Evolutionary conservation across 441 rosid species (phyloP).

Genomic region (Erodium moschatum): DNA sequence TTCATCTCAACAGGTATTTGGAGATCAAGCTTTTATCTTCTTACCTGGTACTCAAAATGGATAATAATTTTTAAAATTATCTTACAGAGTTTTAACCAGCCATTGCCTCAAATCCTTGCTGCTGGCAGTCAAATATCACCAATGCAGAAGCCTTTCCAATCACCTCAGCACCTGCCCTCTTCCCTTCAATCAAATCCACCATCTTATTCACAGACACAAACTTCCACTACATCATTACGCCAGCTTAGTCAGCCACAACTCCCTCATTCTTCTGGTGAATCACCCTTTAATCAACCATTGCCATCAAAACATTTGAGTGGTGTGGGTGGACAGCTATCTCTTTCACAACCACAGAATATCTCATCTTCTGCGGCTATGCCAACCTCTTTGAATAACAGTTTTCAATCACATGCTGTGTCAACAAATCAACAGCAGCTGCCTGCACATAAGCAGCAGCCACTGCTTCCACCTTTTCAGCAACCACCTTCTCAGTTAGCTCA

Average conservation of each 20-base stretch:
- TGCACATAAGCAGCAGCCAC: slow-evolving; percentile 51
- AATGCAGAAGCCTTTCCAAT: slow-evolving; percentile 48
- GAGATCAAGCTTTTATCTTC: slow-evolving; percentile 12
- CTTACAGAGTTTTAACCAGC: slow-evolving; percentile 40
- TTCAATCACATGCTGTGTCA: slow-evolving; percentile 35
- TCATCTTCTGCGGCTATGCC: slow-evolving; percentile 39
- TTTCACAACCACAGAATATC: slow-evolving; percentile 46
- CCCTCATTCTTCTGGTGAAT: slow-evolving; percentile 33
- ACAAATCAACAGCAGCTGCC: slow-evolving; percentile 44
- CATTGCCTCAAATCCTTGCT: slow-evolving; percentile 41
- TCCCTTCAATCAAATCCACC: slow-evolving; percentile 39
- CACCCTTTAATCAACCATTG: slow-evolving; percentile 38
- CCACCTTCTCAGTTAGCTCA: slow-evolving; percentile 91
- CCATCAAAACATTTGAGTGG: slow-evolving; percentile 45
- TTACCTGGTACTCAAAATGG: slow-evolving; percentile 16
- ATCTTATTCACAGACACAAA: slow-evolving; percentile 37
- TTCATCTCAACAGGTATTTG: slow-evolving; percentile 42
- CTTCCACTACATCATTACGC: slow-evolving; percentile 21
- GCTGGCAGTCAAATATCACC: slow-evolving; percentile 57
- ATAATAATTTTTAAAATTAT: slow-evolving; percentile 14
- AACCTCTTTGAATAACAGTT: slow-evolving; percentile 41
- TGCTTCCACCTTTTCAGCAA: slow-evolving; percentile 59
- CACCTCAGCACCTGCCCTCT: slow-evolving; percentile 51
- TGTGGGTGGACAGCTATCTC: slow-evolving; percentile 41
- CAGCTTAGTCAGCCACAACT: slow-evolving; percentile 25